phyloP scores from a whole-genome alignment of 257 asterid genomes.

The Osmanthus fragrans region DNA sequence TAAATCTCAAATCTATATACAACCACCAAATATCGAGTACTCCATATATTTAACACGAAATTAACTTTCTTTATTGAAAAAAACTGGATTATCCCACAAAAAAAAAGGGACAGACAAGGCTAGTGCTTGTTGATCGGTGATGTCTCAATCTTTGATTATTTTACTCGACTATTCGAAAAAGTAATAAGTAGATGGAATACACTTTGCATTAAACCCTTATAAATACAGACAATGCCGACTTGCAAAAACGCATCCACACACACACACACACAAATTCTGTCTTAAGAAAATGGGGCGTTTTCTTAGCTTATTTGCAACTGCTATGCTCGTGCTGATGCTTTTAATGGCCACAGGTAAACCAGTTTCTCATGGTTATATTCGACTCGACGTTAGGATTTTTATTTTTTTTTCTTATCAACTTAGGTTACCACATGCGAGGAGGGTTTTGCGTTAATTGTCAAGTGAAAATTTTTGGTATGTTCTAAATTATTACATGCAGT shows the following conservation, averaged over 20 bases:
- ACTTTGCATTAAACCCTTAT: conserved; percentile 3
- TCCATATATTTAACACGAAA: no score
- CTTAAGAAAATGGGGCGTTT: conserved; percentile 38
- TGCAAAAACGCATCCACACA: conserved; percentile 17
- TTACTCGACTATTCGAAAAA: not conserved
- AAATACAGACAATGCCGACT: conserved; percentile 18
- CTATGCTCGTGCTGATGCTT: conserved; percentile 42
- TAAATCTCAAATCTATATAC: no score
- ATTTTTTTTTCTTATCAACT: no score
- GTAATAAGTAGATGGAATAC: not conserved
- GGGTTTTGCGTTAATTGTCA: no score
- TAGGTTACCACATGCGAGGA: no score
- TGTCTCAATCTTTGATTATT: conserved; percentile 15
- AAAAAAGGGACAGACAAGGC: conserved; percentile 1
- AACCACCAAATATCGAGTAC: no score
- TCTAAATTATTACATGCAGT: no score
- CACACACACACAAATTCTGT: not conserved
- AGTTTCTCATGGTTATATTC: not conserved
- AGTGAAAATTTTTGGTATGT: no score
- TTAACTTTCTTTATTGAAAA: no score
- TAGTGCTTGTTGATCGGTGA: conserved; percentile 29
- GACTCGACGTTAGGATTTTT: no score
- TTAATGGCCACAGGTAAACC: conserved; percentile 46
- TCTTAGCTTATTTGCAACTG: conserved; percentile 41
- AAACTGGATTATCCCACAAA: no score